Percentiles rank a stretch among this genome's conserved stretches.
These are phyloP conservation scores for Protea cynaroides DNA, from an alignment of 164 flowering plant genomes.

Conservation along the genomic window DNA sequence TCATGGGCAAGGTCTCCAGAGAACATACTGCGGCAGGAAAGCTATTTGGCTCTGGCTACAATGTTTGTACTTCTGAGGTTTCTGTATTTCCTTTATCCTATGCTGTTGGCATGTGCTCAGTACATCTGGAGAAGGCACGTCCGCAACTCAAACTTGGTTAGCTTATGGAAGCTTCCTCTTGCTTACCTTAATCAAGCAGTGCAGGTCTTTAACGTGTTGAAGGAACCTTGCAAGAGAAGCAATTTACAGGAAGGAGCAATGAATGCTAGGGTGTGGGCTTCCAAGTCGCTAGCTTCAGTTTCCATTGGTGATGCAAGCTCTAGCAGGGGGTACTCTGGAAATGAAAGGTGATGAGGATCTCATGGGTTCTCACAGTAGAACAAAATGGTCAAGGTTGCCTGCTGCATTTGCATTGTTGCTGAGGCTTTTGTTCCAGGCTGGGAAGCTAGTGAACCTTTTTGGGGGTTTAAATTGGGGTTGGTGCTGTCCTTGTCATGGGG, in stretches of 20 bases:
- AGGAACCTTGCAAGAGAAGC: constrained; percentile 63
- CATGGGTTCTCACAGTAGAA: too few species aligned
- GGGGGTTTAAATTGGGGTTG: not conserved
- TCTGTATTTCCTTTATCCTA: constrained; percentile 47
- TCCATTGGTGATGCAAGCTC: constrained; percentile 79
- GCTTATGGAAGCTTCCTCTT: constrained; percentile 53
- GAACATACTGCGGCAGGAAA: constrained; percentile 69
- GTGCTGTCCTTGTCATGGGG: not conserved
- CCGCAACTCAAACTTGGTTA: constrained; percentile 32
- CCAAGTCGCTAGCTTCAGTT: constrained; percentile 83
- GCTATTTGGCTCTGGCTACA: constrained; percentile 75
- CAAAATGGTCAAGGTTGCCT: not conserved
- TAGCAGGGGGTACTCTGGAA: constrained; percentile 27
- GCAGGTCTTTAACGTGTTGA: constrained; percentile 42
- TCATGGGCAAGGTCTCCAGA: constrained; percentile 93
- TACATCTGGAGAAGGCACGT: constrained; percentile 45
- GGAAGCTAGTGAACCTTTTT: too few species aligned
- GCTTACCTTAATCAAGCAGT: constrained; percentile 39
- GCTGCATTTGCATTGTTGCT: not conserved
- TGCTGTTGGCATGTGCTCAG: constrained; percentile 28
- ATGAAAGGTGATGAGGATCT: constrained; percentile 13
- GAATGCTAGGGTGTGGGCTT: constrained; percentile 89
- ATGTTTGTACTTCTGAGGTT: constrained; percentile 67
- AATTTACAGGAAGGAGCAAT: constrained; percentile 84
- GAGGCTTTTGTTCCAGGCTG: not conserved